phyloP scores from a whole-genome alignment of 805 yeast genomes.

The Teunomyces funiuensis region DNA sequence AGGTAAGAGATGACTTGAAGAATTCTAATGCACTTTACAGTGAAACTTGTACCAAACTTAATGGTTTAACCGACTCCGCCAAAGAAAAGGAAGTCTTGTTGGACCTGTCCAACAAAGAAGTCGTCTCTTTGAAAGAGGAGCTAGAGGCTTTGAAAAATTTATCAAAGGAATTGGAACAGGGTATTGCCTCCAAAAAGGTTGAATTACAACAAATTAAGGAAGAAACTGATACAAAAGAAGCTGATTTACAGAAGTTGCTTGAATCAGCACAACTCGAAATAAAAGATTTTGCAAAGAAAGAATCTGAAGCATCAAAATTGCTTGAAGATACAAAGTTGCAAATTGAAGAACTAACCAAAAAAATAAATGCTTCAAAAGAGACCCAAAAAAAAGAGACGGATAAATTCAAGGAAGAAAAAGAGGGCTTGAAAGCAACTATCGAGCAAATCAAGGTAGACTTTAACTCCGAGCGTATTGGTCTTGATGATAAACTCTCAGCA shows the following conservation, averaged over 20 bases:
- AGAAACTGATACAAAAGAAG: background rate
- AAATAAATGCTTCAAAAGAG: background rate
- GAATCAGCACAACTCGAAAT: background rate
- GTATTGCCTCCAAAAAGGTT: background rate
- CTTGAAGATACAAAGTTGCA: background rate
- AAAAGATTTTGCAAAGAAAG: background rate
- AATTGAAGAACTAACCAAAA: background rate
- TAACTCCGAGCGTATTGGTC: background rate
- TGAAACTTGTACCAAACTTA: background rate
- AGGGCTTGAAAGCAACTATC: background rate
- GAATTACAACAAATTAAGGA: background rate
- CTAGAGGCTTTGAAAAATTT: background rate
- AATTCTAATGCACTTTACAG: background rate
- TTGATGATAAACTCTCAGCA: background rate
- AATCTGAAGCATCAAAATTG: background rate
- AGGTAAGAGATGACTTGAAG: constrained; percentile 6
- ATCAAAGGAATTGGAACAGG: background rate
- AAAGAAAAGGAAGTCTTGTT: background rate
- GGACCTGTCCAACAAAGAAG: background rate
- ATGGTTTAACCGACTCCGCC: background rate
- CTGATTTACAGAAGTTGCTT: background rate
- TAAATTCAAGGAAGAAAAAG: background rate
- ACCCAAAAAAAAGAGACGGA: background rate
- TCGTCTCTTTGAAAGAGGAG: background rate
- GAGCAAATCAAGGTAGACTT: background rate